A percentile compares a stretch with the other conserved stretches of the same genome.
Conservation (phyloP, 257 asterid species). For the Nemophila menziesii region DNA sequence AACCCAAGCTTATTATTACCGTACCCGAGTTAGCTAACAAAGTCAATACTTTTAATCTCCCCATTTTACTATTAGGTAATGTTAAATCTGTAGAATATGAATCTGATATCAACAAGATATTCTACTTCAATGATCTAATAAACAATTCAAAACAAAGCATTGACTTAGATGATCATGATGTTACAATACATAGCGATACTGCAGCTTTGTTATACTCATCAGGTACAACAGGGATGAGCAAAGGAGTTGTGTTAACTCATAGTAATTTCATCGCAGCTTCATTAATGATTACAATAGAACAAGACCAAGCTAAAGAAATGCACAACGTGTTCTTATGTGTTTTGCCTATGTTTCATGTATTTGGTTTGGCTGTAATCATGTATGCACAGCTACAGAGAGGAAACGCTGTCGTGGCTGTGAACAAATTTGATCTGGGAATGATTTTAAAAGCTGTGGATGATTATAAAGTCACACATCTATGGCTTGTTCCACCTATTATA, state of each 20-base stretch:
- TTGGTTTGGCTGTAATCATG: conserved; percentile 66
- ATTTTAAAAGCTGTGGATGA: conserved; percentile 50
- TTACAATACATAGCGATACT: conserved; percentile 44
- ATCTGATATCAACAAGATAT: conserved; percentile 12
- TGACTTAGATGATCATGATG: conserved; percentile 15
- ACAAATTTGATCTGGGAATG: conserved; percentile 56
- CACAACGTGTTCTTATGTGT: conserved; percentile 45
- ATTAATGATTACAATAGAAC: conserved; percentile 54
- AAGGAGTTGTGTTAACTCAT: conserved; percentile 75
- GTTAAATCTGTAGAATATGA: conserved; percentile 1
- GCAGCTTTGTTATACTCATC: conserved; percentile 85
- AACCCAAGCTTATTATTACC: conserved; percentile 61
- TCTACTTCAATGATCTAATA: conserved; percentile 33
- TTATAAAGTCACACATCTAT: conserved; percentile 50
- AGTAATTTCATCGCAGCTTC: conserved; percentile 64
- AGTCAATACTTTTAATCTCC: conserved; percentile 43
- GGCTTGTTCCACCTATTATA: conserved; percentile 88
- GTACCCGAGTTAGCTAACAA: conserved; percentile 49
- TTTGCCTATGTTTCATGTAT: conserved; percentile 92
- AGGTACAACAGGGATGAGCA: conserved; percentile 83
- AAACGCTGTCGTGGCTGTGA: conserved; percentile 55
- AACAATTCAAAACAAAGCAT: conserved; percentile 31
- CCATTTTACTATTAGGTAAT: conserved; percentile 38
- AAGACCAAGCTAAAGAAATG: conserved; percentile 52
- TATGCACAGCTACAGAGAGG: conserved; percentile 80